phyloP scores from a whole-genome alignment of 345 rosid species.

The Lagerstroemia speciosa region DNA sequence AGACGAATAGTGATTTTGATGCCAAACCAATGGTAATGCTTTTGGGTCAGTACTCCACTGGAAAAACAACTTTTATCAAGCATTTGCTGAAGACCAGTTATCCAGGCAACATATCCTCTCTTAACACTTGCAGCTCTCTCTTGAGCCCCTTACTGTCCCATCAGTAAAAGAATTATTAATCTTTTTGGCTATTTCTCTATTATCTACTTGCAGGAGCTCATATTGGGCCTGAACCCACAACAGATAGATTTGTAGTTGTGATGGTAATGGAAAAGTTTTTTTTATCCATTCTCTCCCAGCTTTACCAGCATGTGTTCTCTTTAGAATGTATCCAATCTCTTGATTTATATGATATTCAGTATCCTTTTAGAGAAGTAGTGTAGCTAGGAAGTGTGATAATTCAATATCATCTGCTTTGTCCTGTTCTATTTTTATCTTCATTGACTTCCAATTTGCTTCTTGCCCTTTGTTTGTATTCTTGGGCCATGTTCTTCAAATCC shows the following conservation, averaged over 20 bases:
- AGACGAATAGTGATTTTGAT: constrained; percentile 90
- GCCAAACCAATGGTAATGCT: constrained; percentile 99
- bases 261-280: constrained; percentile 43
- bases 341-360: neutral
- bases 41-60: constrained; percentile 96
- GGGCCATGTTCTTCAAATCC: neutral
- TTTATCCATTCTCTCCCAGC: neutral
- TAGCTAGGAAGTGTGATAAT: neutral
- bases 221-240: constrained; percentile 97
- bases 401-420: neutral
- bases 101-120: constrained; percentile 49
- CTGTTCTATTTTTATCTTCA: neutral
- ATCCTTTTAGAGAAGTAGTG: neutral
- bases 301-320: neutral
- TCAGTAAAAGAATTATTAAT: neutral
- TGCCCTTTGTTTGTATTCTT: neutral
- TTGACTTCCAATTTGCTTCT: neutral
- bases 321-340: neutral
- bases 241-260: constrained; percentile 96
- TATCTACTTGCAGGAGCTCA: constrained; percentile 62
- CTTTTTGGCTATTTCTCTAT: neutral
- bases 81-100: constrained; percentile 75
- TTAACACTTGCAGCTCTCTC: neutral
- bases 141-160: neutral
- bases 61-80: constrained; percentile 94